Evolutionary conservation across 148 eudicot genomes (phyloP), one percentile per base, ranked within the genome.

Genomic region (Hydrangea macrophylla): DNA sequence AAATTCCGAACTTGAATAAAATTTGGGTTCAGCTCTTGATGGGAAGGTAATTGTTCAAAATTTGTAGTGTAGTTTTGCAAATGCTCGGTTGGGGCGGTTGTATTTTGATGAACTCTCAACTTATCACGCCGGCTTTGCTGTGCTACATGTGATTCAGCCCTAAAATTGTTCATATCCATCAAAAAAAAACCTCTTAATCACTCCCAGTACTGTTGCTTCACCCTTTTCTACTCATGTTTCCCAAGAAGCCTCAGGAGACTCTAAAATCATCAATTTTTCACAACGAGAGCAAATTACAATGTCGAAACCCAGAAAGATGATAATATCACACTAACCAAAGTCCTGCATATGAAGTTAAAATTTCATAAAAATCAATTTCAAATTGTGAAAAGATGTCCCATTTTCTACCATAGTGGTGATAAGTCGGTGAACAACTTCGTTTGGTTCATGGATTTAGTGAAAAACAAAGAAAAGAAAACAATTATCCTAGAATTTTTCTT

Each of bases 81-180:
- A 28, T 56, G 51, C 20, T 72, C 58, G n/a, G 62, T 4, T 8
- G 50, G 68, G 61, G 32, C 28, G 9, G 20, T 60, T 60, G 71
- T 36, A 58, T 54, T 59, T 15, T 79, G 75, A 51, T 73, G 84
- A 63, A 81, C 23, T 30, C 85, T 65, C 51, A 82, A 53, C 58
- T 82, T 82, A 36, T 72, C 73, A 9, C 78, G 78, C 39, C 78
- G 78, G 73, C 78, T 74, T 70, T 74, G 67, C 51, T 74, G 82
- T 0, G 82, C 75, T 22, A 77, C 75, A 40, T 81, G 84, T 1
- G 73, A 61, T 44, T 80, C 80, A 6, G 69, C 25, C 67, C 74
- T 65, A 13, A 80, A 76, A 62, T 73, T 76, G 56, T 53, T 67
- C 74, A 71, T 64, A 48, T 80, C 83, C 83, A 76, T 76, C 71